Evolutionary conservation across 1,139 yeast genomes (phyloP).

Genomic region (Hansenula sp.): DNA sequence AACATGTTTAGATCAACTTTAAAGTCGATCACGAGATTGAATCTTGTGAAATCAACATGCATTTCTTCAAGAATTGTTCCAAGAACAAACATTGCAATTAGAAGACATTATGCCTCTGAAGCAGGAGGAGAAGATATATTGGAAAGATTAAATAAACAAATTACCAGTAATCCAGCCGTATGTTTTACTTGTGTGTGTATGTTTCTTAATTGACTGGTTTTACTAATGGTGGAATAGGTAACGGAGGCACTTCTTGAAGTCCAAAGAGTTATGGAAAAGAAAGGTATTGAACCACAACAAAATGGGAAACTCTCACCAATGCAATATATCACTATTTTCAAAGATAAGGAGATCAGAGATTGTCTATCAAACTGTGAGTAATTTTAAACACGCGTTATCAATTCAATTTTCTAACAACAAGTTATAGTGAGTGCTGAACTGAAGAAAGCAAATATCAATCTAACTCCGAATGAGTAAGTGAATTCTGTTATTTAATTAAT

Average conservation of each 20-base stretch:
- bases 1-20: conserved; percentile 1
- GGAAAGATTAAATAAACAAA: neutral
- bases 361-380: neutral
- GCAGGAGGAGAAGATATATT: neutral
- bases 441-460: neutral
- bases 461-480: neutral
- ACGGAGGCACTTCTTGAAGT: neutral
- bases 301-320: neutral
- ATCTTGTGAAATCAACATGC: neutral
- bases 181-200: neutral
- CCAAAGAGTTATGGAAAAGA: neutral
- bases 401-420: neutral
- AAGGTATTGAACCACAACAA: neutral
- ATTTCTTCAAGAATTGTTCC: neutral
- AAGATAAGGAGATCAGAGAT: neutral
- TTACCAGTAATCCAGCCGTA: neutral
- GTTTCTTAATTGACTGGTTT: too few species aligned
- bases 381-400: too few species aligned
- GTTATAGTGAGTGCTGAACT: neutral
- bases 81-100: neutral
- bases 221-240: neutral
- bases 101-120: conserved; percentile 2
- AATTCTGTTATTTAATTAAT: neutral
- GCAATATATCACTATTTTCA: neutral
- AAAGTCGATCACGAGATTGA: neutral